A percentile compares a stretch with the other conserved stretches of the same genome.
Evolutionary conservation across 768 basidiomycete genomes (phyloP).

Genomic region (Asterophora parasitica): DNA sequence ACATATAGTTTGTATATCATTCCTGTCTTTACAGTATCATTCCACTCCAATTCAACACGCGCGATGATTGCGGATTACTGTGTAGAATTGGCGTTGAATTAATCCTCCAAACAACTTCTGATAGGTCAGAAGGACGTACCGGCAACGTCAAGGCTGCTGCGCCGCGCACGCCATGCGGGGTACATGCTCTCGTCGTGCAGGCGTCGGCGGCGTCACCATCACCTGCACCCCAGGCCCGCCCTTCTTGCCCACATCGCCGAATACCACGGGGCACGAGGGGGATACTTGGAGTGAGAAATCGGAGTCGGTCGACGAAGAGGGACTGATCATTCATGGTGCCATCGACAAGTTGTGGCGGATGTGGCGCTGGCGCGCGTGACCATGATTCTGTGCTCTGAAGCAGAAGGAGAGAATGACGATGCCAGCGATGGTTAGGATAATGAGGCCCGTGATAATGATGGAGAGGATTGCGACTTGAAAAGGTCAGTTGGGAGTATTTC

Average conservation of each 20-base stretch:
- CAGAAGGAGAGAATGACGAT: conserved; percentile 9
- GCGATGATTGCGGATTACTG: background rate
- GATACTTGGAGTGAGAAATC: conserved; percentile 20
- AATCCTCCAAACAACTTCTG: too few species aligned
- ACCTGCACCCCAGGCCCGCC: conserved; percentile 18
- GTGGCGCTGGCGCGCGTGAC: background rate
- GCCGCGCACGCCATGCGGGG: background rate
- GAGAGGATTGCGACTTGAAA: conserved; percentile 10
- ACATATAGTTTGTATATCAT: conserved; percentile 9
- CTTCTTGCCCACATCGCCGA: conserved; percentile 19
- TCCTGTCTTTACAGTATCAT: background rate
- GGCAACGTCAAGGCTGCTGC: too few species aligned
- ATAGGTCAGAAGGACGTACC: background rate
- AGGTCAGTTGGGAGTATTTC: background rate
- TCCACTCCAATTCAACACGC: background rate
- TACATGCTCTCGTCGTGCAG: conserved; percentile 19
- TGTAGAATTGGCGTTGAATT: too few species aligned
- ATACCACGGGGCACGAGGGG: conserved; percentile 26
- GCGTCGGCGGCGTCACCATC: conserved; percentile 30
- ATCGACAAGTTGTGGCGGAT: background rate
- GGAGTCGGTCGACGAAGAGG: conserved; percentile 5
- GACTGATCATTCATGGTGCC: conserved; percentile 5
- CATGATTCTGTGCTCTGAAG: background rate
- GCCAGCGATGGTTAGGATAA: conserved; percentile 8
- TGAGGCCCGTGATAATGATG: conserved; percentile 7